These are phyloP conservation scores for Gryganskiella cystojenkinii DNA, from an alignment of 192 early-diverging fungal species.

Conservation along the genomic window DNA sequence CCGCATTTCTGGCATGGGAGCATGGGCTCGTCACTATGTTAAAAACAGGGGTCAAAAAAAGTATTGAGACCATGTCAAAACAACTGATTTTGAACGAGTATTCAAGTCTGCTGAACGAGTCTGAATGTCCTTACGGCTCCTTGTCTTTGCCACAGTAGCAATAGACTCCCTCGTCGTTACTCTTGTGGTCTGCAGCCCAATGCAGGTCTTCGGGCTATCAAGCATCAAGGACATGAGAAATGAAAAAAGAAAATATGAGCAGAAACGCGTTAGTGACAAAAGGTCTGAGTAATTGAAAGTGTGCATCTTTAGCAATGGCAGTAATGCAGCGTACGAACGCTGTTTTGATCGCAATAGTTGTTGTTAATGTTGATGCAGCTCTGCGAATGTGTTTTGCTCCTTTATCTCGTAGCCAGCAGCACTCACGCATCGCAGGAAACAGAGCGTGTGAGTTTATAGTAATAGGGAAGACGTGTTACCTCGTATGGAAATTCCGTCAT, in stretches of 20 bases:
- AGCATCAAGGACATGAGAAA: background rate
- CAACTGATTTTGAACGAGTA: background rate
- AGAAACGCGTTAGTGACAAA: background rate
- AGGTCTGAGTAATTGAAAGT: background rate
- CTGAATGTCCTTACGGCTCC: conserved; percentile 47
- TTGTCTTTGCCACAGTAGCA: conserved; percentile 85
- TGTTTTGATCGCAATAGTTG: too few relatives aligned
- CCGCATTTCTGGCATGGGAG: conserved; percentile 71
- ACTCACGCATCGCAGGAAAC: too few relatives aligned
- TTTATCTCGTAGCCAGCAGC: too few relatives aligned
- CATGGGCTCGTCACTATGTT: conserved; percentile 70
- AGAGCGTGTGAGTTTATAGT: background rate
- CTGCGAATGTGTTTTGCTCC: background rate
- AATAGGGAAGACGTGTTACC: conserved; percentile 6
- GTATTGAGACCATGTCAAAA: background rate
- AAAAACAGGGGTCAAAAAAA: background rate
- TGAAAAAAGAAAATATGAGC: background rate
- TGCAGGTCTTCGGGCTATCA: conserved; percentile 28
- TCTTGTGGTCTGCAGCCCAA: conserved; percentile 39
- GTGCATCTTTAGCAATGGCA: too few relatives aligned
- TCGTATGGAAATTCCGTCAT: conserved; percentile 39
- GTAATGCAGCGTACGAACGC: too few relatives aligned
- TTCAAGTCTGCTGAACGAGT: background rate
- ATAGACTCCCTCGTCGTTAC: conserved; percentile 67
- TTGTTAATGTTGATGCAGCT: too few relatives aligned